phyloP scores from a whole-genome alignment of 2,329 filamentous ascomycete genomes.

The Aureobasidium leucospermi region DNA sequence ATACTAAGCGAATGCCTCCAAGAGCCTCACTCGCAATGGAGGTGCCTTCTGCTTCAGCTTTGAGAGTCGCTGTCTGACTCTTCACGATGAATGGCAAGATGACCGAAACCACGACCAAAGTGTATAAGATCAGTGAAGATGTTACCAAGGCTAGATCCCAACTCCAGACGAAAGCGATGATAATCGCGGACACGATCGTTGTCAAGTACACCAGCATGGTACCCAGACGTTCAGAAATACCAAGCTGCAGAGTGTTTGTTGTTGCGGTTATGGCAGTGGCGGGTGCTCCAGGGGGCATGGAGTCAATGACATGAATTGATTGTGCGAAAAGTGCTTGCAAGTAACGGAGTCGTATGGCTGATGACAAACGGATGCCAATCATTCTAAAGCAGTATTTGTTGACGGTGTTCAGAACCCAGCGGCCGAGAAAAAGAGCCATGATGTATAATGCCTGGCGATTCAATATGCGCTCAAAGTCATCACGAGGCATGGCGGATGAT shows the following conservation, averaged over 20 bases:
- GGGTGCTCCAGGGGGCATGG: conserved; percentile 55
- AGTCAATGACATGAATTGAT: conserved; percentile 58
- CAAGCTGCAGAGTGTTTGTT: conserved; percentile 58
- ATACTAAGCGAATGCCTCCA: conserved; percentile 36
- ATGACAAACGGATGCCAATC: conserved; percentile 55
- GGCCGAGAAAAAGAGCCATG: conserved; percentile 56
- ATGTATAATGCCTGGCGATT: conserved; percentile 52
- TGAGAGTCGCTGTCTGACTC: not conserved
- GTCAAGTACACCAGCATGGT: conserved; percentile 54
- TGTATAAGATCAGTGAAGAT: conserved; percentile 48
- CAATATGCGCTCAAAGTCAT: conserved; percentile 30
- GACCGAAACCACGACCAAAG: conserved; percentile 30
- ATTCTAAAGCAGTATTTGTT: conserved; percentile 59
- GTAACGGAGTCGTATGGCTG: conserved; percentile 55
- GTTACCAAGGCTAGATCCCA: conserved; percentile 57
- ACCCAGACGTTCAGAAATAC: conserved; percentile 66
- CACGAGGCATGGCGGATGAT: conserved; percentile 22
- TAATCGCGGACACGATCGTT: conserved; percentile 61
- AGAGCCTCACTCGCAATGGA: conserved; percentile 54
- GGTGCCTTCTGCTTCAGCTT: conserved; percentile 11
- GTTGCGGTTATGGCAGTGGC: conserved; percentile 58
- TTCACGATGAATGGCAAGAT: not conserved
- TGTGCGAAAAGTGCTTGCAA: conserved; percentile 53
- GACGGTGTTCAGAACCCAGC: conserved; percentile 56
- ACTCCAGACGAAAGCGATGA: conserved; percentile 60